Evolutionary conservation across 805 yeast genomes (phyloP), one percentile per base, ranked within the genome.

Genomic region (Candida montana): DNA sequence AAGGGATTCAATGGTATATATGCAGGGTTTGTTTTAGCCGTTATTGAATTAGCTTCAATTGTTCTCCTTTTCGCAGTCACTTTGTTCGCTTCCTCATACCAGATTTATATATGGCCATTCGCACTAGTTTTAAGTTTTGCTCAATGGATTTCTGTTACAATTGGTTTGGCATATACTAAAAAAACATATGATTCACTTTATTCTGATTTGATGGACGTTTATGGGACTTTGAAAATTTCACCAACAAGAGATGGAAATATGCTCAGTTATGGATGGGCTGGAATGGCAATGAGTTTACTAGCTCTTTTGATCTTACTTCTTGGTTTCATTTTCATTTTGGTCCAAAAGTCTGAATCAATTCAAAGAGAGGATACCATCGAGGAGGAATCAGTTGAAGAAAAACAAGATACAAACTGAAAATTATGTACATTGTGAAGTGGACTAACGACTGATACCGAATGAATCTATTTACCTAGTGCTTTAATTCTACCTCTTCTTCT

Each of bases 1-100:
- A 31, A 29, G 12, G 40, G 40, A 21, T 37, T 37, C 23, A 37
- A 37, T n/a, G 40, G 35, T 15, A 30, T 37, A 11, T 37, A 28
- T 31, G 35, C 31, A 12, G 40, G 40, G 3, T 37, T 37, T 32
- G 15, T 31, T 30, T 9, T 37, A 21, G 24, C 24, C 15, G 20
- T 35, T 5, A 15, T 20, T 32, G 7, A 10, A 19, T 13, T 32
- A 10, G 17, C 9, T 17, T 6, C 18, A 5, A 13, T 31, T 8
- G 16, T 31, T 21, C 4, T n/a, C 15, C 12, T 27, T 10, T 10
- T 27, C 8, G 10, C 15, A 10, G 15, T 10, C 13, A 28, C n/a
- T 7, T 33, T 33, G n/a, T 10, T 9, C 8, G 11, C 36, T 27
- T 19, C 21, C 8, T n/a, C 13, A 19, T 27, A 26, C 23, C 23